Percentiles rank a stretch among this genome's conserved stretches.
phyloP scores from a whole-genome alignment of 2,329 filamentous ascomycete genomes.

The Dendrostoma leiphaemia region DNA sequence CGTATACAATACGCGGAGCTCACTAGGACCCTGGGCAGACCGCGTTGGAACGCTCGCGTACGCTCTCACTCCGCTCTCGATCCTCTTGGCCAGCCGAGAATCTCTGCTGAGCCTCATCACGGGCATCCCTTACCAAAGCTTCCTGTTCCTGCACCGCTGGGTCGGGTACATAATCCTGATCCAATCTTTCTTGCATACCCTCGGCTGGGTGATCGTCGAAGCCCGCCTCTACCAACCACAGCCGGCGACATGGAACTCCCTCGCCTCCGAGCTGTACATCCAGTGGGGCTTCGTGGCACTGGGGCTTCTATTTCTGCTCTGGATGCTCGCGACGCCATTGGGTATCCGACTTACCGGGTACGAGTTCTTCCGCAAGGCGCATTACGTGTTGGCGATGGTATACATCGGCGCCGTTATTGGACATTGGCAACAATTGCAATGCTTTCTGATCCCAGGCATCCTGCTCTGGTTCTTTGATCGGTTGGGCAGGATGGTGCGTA shows the following conservation, averaged over 20 bases:
- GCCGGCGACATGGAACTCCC: constrained; percentile 53
- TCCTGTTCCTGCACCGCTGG: constrained; percentile 79
- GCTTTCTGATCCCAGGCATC: constrained; percentile 66
- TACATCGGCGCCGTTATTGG: constrained; percentile 76
- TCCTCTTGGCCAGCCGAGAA: constrained; percentile 67
- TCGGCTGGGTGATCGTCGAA: constrained; percentile 69
- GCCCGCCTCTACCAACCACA: constrained; percentile 69
- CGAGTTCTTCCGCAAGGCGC: constrained; percentile 73
- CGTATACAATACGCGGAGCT: constrained; percentile 62
- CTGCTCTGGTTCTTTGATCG: constrained; percentile 66
- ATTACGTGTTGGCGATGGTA: constrained; percentile 70
- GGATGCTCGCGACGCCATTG: constrained; percentile 53
- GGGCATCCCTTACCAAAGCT: constrained; percentile 72
- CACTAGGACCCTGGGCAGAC: constrained; percentile 66
- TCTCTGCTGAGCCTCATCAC: constrained; percentile 68
- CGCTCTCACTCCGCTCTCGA: constrained; percentile 68
- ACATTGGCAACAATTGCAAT: constrained; percentile 67
- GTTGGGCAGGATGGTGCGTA: constrained; percentile 54
- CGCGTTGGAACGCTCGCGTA: constrained; percentile 70
- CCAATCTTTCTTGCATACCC: constrained; percentile 67
- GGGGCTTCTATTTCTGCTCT: constrained; percentile 59
- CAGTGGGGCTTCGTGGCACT: constrained; percentile 72
- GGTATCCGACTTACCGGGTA: constrained; percentile 68
- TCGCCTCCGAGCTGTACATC: constrained; percentile 65
- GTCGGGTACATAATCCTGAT: constrained; percentile 69